These are phyloP conservation scores for Globisporangium paroecandrum DNA, from an alignment of 352 stramenopile species.

Conservation along the genomic window DNA sequence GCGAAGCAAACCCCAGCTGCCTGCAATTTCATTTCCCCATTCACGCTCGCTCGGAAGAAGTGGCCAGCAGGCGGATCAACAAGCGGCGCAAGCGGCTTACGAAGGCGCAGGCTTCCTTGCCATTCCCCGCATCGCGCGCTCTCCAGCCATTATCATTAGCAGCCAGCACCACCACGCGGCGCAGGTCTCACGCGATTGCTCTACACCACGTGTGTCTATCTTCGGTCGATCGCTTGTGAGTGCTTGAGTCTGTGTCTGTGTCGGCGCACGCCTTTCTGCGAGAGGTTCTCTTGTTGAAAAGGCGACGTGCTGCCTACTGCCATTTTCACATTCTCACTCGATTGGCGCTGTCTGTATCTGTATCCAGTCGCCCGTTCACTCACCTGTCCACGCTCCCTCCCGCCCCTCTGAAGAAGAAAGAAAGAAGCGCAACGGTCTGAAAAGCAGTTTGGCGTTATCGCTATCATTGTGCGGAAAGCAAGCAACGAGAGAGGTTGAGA, in stretches of 20 bases:
- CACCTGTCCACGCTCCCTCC: not conserved
- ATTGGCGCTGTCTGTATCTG: not conserved
- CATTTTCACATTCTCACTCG: not conserved
- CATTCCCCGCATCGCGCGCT: not conserved
- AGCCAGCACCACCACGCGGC: not conserved
- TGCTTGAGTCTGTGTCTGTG: not conserved
- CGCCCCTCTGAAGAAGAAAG: not conserved
- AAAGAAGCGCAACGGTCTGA: not conserved
- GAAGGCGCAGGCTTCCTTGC: not conserved
- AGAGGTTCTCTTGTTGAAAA: not conserved
- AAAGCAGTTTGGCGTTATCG: not conserved
- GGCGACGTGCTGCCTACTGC: not conserved
- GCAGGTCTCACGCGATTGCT: not conserved
- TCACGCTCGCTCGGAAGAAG: not conserved
- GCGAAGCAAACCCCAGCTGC: not conserved
- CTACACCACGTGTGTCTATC: not conserved
- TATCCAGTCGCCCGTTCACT: not conserved
- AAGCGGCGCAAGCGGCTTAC: not conserved
- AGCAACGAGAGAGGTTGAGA: not conserved
- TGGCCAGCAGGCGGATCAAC: not conserved
- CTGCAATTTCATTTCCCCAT: slow-evolving; percentile 3
- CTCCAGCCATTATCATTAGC: not conserved
- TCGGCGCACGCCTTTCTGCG: not conserved
- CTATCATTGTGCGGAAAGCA: not conserved
- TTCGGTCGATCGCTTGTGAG: not conserved